Evolutionary conservation across 495 filamentous ascomycete species (phyloP), one percentile per base, ranked within the genome.

Genomic region (Cercophora samala): DNA sequence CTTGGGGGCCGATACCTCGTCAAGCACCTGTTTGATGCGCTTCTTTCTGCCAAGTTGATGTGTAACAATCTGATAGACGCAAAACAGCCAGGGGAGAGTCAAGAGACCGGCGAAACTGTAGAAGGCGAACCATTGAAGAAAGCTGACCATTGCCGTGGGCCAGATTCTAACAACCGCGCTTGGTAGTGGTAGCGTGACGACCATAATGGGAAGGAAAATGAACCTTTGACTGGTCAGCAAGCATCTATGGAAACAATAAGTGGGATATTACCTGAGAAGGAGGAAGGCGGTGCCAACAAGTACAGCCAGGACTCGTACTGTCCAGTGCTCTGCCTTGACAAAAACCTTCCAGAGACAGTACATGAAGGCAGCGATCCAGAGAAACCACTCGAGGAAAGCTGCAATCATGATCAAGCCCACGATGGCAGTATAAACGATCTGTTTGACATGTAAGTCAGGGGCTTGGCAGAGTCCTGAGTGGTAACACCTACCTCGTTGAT

Each of bases 81-180:
- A 97, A 71, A 97, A 91, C 4, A 97, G 84, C 93, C 93, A 98
- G 2, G 95, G 95, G 8, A 97, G 82, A 1, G 89, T 90, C 37
- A 99, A 79, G 15, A 98, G 85, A 61, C 83, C 87, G 0, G 94
- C 88, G 71, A 99, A 99, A n/a, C 91, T 85, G 88, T 91, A 97
- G 74, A 99, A 97, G 4, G 93, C 94, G 70, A 97, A 97, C 92
- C 92, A 96, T 74, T 97, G 95, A 19, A 98, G 84, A 59, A 90
- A 81, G 21, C 68, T 74, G 52, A 93, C 89, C 81, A 95, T 83
- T 2, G 67, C 24, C 5, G 71, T 24, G 1, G 95, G 94, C 76
- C 93, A 93, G 66, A 90, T 81, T 64, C 85, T 77, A 0, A 86
- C 88, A 58, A 97, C 81, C 66, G 87, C 82, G 13, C 83, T 71